These are phyloP conservation scores for Tricladium varicosporioides DNA, from an alignment of 2,329 filamentous ascomycete genomes.

Conservation along the genomic window DNA sequence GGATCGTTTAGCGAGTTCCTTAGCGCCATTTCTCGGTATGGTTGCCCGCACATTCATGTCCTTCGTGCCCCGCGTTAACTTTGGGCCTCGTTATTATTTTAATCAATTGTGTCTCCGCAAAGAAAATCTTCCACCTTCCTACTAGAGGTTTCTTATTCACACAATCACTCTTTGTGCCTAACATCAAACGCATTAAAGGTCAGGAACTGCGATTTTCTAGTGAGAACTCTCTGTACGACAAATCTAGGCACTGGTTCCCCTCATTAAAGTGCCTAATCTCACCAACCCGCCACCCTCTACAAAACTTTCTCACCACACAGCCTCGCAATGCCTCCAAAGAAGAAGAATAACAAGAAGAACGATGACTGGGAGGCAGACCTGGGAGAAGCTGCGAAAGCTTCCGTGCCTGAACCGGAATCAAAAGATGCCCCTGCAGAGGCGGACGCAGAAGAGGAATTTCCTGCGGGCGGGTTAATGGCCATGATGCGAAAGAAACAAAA, in stretches of 20 bases:
- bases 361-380: slow-evolving; percentile 96
- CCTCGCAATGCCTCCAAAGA: slow-evolving; percentile 81
- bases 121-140: not conserved
- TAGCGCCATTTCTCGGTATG: not conserved
- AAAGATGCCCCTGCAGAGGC: slow-evolving; percentile 47
- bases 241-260: not conserved
- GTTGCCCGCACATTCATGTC: not conserved
- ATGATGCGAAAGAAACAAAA: slow-evolving; percentile 82
- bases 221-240: not conserved
- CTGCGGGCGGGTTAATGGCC: slow-evolving; percentile 67
- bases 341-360: slow-evolving; percentile 86
- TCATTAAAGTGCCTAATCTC: not conserved
- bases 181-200: too few relatives aligned
- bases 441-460: slow-evolving; percentile 48
- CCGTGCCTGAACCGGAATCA: slow-evolving; percentile 43
- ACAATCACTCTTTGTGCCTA: too few relatives aligned
- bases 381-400: slow-evolving; percentile 67
- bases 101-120: not conserved
- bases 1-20: not conserved
- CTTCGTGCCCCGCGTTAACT: not conserved
- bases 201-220: not conserved
- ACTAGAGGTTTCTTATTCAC: too few relatives aligned
- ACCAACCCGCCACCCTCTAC: not conserved
- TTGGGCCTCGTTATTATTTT: not conserved
- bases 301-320: not conserved